Evolutionary conservation across 352 stramenopile species (phyloP), one percentile per base, ranked within the genome.

Genomic region (Phytopythium mirpurense): DNA sequence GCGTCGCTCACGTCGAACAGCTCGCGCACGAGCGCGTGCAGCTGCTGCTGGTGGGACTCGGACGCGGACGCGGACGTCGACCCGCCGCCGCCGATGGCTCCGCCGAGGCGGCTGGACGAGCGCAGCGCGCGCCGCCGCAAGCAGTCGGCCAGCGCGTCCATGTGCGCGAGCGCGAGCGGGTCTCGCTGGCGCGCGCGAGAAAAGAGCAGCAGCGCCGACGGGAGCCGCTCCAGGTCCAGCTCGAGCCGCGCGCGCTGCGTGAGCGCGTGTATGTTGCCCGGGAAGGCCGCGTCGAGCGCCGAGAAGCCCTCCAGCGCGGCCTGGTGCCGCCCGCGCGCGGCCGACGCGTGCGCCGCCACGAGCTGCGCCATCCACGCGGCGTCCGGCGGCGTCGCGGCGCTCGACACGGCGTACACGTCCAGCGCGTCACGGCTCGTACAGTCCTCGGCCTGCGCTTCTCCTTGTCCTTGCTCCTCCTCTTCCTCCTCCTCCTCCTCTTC

Each of bases 11-110:
- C 80, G 15, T 70, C 66, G 41, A 93, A 88, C 3, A 91, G 55
- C 45, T 89, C 73, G 8, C 83, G 76, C 14, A 91, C 78, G 31
- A 93, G 63, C 27, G 70, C 77, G 41, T 77, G 80, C 18, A 93
- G 68, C 31, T 85, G 71, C 19, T 71, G 74, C 3, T 63, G 68
- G 34, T 18, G 29, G n/a, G 16, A 21, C 12, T 21, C n/a, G 37
- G n/a, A 18, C 10, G 37, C 37, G 37, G n/a, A 40, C 65, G 11
- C 54, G n/a, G n/a, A n/a, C n/a, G n/a, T n/a, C n/a, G n/a, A n/a
- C n/a, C n/a, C 29, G 29, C 29, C 5, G 29, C 32, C 11, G 32
- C 32, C 11, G 32, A 9, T 10, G 5, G 29, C 32, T 3, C 32
- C 62, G 21, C 49, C 59, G n/a, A 31, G 10, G 19, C 46, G 46